Base-by-base conservation (phyloP, 805 yeast genomes). In the Schwanniomyces pseudopolymorphus region DNA sequence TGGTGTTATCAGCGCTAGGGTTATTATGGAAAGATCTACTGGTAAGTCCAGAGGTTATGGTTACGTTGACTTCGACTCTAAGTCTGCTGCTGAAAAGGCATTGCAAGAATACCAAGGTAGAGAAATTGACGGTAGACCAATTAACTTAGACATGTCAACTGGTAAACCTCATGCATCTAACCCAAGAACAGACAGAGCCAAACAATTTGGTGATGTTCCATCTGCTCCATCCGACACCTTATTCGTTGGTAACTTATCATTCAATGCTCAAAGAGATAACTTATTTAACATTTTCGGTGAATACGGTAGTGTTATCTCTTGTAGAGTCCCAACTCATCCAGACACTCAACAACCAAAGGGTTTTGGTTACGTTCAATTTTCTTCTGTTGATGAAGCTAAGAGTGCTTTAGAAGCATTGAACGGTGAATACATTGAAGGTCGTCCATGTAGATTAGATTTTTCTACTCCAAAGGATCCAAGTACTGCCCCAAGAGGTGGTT, bases 331-430 rank as follows among this genome's bases (percentile, higher is more conserved):
- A 70, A 92, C 98, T 38, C 95, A 94, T 76, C 97, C 97, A 64
- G 98, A 92, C 71, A 91, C 98, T 55, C 96, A 90, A 70, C 97
- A 92, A 77, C 96, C 96, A 71, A 94, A 94, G 83, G 99, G 99
- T 58, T 94, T 94, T 75, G 99, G 98, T 57, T 94, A 94, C 73
- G 97, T 92, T 48, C 98, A 94, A 76, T 92, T 81, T 66, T 77
- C 87, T 39, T 78, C 85, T 48, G 77, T 87, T 54, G 98, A 91
- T 39, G 96, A 89, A 69, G 97, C 99, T 58, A 81, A 85, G 71
- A 80, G 84, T 51, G 98, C 98, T 46, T 74, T 87, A 53, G 89
- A 85, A 54, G 91, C 87, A 47, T 71, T 90, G 72, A 87, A 89
- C 69, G 98, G 98, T 67, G 86, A 85, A 70, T 81, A 83, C 75